Percentiles rank a stretch among this genome's conserved stretches.
Evolutionary conservation across 352 stramenopile genomes (phyloP).

Genomic region (Phytophthora niederhauseri): DNA sequence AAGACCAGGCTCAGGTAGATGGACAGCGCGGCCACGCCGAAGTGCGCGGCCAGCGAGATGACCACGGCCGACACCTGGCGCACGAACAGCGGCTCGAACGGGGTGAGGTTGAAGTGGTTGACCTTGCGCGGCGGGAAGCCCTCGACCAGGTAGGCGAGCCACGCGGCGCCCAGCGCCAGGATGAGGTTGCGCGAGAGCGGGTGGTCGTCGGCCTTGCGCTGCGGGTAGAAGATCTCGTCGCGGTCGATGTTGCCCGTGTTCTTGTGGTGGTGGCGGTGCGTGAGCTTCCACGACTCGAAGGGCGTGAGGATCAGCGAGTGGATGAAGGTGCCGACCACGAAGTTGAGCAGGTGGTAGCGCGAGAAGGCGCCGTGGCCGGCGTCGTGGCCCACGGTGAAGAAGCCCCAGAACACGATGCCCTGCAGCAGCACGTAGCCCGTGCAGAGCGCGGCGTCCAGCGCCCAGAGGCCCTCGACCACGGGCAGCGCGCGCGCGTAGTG

Average conservation of each 20-base stretch:
- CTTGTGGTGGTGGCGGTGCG: constrained; percentile 87
- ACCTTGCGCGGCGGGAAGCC: constrained; percentile 78
- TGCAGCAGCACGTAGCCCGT: constrained; percentile 70
- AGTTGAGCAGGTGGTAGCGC: constrained; percentile 80
- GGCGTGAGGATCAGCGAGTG: constrained; percentile 85
- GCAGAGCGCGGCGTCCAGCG: constrained; percentile 56
- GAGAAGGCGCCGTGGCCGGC: constrained; percentile 84
- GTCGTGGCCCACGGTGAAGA: constrained; percentile 87
- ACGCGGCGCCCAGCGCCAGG: constrained; percentile 59
- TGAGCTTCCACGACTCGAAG: constrained; percentile 83
- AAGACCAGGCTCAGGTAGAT: constrained; percentile 54
- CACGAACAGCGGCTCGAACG: constrained; percentile 77
- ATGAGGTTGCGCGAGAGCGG: constrained; percentile 55
- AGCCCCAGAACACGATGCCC: constrained; percentile 82
- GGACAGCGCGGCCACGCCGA: constrained; percentile 42
- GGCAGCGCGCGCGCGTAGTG: constrained; percentile 46
- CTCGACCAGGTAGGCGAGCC: constrained; percentile 75
- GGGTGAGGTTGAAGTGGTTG: constrained; percentile 84
- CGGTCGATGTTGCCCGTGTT: constrained; percentile 89
- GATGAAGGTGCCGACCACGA: constrained; percentile 71
- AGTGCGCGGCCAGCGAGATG: constrained; percentile 59
- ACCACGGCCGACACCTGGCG: constrained; percentile 66
- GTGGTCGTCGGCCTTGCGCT: constrained; percentile 63
- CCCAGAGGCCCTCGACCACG: constrained; percentile 40
- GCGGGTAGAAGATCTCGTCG: constrained; percentile 86